Evolutionary conservation across 2,329 filamentous ascomycete genomes (phyloP).

Genomic region (Pestalotiopsis sp.): DNA sequence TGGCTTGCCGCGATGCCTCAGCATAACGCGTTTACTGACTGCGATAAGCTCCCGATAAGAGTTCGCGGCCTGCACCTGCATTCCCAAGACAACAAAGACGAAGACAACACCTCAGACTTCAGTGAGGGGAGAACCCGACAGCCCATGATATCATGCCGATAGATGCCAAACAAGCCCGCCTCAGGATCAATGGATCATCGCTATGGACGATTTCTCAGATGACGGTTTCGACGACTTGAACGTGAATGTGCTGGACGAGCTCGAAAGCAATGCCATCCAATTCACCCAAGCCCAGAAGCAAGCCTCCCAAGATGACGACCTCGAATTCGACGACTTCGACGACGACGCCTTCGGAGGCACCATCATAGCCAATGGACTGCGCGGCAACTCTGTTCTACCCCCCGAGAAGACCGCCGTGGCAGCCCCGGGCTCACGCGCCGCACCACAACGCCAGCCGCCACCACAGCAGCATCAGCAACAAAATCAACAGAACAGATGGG

Average conservation of each 20-base stretch:
- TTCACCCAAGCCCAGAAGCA: constrained; percentile 54
- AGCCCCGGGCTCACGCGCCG: not conserved
- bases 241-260: constrained; percentile 58
- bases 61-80: not conserved
- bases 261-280: constrained; percentile 66
- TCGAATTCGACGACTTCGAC: constrained; percentile 49
- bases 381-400: constrained; percentile 38
- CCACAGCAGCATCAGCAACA: not conserved
- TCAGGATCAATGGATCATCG: constrained; percentile 4
- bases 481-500: constrained; percentile 20
- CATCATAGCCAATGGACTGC: constrained; percentile 52
- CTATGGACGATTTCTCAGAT: constrained; percentile 61
- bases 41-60: not conserved
- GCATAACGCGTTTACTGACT: not conserved
- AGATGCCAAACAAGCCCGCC: not conserved
- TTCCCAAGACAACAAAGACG: not conserved
- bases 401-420: constrained; percentile 18
- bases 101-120: not conserved
- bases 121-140: not conserved
- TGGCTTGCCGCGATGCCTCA: not conserved
- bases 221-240: constrained; percentile 66
- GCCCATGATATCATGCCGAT: not conserved
- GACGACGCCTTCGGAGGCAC: constrained; percentile 62
- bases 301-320: constrained; percentile 25
- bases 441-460: not conserved